Conservation (phyloP, 2,329 filamentous ascomycete species). For the Trichoderma gracile region DNA sequence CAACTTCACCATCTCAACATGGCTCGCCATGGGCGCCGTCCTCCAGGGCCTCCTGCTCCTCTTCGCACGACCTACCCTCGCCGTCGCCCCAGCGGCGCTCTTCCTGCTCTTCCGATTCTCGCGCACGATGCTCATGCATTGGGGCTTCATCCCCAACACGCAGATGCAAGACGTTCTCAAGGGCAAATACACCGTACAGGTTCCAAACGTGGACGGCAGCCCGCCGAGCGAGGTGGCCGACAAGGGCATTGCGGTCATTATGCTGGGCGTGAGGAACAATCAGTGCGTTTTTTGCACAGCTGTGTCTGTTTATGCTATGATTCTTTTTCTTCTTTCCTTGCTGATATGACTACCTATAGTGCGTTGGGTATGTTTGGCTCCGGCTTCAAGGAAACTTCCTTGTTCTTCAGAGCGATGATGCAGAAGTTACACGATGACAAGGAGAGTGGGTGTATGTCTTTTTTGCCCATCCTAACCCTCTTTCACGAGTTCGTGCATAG, state of each 20-base stretch:
- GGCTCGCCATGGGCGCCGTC: conserved; percentile 20
- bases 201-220: conserved; percentile 6
- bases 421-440: background rate
- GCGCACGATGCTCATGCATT: conserved; percentile 14
- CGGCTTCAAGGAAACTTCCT: background rate
- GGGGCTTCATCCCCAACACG: conserved; percentile 16
- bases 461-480: too few species aligned
- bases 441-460: conserved; percentile 10
- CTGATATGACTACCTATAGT: background rate
- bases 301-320: background rate
- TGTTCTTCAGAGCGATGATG: background rate
- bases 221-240: background rate
- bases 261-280: conserved; percentile 10
- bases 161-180: conserved; percentile 17
- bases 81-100: conserved; percentile 3
- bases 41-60: conserved; percentile 7
- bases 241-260: conserved; percentile 10
- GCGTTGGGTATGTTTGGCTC: conserved; percentile 19
- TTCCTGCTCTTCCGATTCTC: conserved; percentile 1
- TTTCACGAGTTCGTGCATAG: background rate
- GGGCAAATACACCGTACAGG: conserved; percentile 18
- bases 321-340: too few species aligned
- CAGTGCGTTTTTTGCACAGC: conserved; percentile 2
- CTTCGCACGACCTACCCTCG: conserved; percentile 9
- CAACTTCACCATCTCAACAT: conserved; percentile 19